Conservation (phyloP, 768 basidiomycete species). For the Agaricus subrufescens region DNA sequence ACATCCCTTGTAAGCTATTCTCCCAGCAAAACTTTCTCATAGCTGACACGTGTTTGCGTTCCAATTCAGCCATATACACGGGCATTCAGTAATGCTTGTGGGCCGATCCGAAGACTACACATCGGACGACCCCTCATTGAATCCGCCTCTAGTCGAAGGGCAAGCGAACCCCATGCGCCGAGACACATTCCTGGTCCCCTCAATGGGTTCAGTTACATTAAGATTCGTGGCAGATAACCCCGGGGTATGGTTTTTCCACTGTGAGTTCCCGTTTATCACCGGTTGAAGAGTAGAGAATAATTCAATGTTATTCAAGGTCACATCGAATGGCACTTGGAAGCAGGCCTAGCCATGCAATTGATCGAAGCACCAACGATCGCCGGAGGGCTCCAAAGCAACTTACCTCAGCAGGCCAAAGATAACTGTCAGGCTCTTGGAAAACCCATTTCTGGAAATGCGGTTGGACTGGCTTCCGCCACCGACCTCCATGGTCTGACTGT, state of each 20-base stretch:
- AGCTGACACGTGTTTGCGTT: neutral
- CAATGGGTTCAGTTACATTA: slow-evolving; percentile 62
- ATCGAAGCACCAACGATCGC: slow-evolving; percentile 74
- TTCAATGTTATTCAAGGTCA: slow-evolving; percentile 43
- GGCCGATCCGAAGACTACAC: slow-evolving; percentile 66
- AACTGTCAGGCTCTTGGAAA: slow-evolving; percentile 66
- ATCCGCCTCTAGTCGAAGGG: slow-evolving; percentile 75
- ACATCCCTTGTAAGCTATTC: slow-evolving; percentile 72
- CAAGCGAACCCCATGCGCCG: slow-evolving; percentile 88
- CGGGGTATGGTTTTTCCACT: slow-evolving; percentile 85
- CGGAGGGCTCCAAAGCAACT: slow-evolving; percentile 44
- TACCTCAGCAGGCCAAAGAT: slow-evolving; percentile 60
- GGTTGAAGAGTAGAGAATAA: neutral
- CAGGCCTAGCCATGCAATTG: slow-evolving; percentile 81
- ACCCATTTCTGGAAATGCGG: slow-evolving; percentile 79
- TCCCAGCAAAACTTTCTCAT: neutral
- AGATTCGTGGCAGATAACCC: slow-evolving; percentile 89
- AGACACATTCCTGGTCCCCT: slow-evolving; percentile 80
- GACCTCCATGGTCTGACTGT: slow-evolving; percentile 62
- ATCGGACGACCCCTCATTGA: slow-evolving; percentile 68
- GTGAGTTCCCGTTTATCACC: slow-evolving; percentile 31
- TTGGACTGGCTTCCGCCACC: slow-evolving; percentile 64
- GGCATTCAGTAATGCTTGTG: slow-evolving; percentile 83
- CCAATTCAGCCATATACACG: slow-evolving; percentile 75
- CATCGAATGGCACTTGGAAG: slow-evolving; percentile 83